Evolutionary conservation across 371 early-diverging fungal species (phyloP).

Genomic region (Dichotomocladium elegans): DNA sequence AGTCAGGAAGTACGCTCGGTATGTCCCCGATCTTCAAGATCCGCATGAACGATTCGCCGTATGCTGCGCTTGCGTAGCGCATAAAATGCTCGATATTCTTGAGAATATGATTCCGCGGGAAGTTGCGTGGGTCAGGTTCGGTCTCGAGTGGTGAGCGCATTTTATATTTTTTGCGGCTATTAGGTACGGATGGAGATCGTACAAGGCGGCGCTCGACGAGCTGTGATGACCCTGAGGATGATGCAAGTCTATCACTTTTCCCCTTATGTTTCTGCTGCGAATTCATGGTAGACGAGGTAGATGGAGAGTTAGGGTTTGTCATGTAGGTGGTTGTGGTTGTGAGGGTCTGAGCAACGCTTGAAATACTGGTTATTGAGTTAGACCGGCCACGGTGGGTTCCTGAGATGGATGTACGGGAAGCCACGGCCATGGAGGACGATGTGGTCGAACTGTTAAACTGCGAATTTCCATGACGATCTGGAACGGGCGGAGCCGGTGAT

Average conservation of each 20-base stretch:
- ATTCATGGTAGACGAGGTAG: background rate
- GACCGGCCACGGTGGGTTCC: slow-evolving; percentile 15
- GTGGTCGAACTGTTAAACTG: background rate
- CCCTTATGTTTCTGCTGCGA: background rate
- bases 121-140: slow-evolving; percentile 30
- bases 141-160: slow-evolving; percentile 6
- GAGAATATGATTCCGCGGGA: slow-evolving; percentile 61
- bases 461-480: too few species aligned
- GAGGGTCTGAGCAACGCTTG: slow-evolving; percentile 13
- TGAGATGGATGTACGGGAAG: background rate
- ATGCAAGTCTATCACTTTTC: background rate
- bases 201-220: slow-evolving; percentile 3
- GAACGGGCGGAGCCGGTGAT: slow-evolving; percentile 4
- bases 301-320: slow-evolving; percentile 4
- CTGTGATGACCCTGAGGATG: background rate
- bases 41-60: slow-evolving; percentile 84
- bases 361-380: slow-evolving; percentile 29
- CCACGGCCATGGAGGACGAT: slow-evolving; percentile 1
- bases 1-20: slow-evolving; percentile 39
- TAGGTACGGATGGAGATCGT: slow-evolving; percentile 9
- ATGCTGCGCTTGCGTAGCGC: slow-evolving; percentile 74
- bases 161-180: slow-evolving; percentile 2
- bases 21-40: slow-evolving; percentile 72
- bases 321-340: slow-evolving; percentile 27
- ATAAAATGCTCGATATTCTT: slow-evolving; percentile 72